A percentile compares a stretch with the other conserved stretches of the same genome.
Conservation (phyloP, 2,329 filamentous ascomycete genomes). For the Xylaria arbuscula region DNA sequence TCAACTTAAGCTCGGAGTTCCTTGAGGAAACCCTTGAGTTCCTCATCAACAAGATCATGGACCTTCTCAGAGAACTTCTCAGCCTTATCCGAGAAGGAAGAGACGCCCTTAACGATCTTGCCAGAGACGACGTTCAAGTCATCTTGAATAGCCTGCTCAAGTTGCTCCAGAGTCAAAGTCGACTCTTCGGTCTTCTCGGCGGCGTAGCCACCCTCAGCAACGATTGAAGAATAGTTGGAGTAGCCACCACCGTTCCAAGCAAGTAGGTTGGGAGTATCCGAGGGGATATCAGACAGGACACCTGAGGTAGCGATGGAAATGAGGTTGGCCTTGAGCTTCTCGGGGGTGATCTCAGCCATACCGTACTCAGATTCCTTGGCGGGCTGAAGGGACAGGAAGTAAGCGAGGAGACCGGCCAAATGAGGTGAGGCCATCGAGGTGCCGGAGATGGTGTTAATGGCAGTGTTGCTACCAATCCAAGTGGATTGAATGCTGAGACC, state of each 20-base stretch:
- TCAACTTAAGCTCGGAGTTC: constrained; percentile 56
- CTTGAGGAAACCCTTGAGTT: constrained; percentile 69
- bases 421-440: constrained; percentile 99
- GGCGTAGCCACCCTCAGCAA: constrained; percentile 78
- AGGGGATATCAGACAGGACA: constrained; percentile 83
- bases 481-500: constrained; percentile 97
- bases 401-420: constrained; percentile 94
- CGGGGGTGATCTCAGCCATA: constrained; percentile 87
- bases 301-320: constrained; percentile 84
- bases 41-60: constrained; percentile 69
- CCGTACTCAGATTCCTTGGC: constrained; percentile 89
- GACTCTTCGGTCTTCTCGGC: constrained; percentile 56
- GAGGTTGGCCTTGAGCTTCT: constrained; percentile 91
- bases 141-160: constrained; percentile 69
- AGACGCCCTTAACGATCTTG: constrained; percentile 66
- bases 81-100: constrained; percentile 65
- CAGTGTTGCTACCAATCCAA: constrained; percentile 97
- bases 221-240: constrained; percentile 88
- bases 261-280: constrained; percentile 90
- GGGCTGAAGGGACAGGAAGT: constrained; percentile 97
- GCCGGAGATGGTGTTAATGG: constrained; percentile 98
- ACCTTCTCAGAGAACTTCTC: constrained; percentile 73
- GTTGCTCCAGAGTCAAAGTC: constrained; percentile 63
- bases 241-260: constrained; percentile 99
- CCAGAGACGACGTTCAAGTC: constrained; percentile 70